Evolutionary conservation across 148 eudicot genomes (phyloP), one percentile per base, ranked within the genome.

Genomic region (Chenopodium berlandieri): DNA sequence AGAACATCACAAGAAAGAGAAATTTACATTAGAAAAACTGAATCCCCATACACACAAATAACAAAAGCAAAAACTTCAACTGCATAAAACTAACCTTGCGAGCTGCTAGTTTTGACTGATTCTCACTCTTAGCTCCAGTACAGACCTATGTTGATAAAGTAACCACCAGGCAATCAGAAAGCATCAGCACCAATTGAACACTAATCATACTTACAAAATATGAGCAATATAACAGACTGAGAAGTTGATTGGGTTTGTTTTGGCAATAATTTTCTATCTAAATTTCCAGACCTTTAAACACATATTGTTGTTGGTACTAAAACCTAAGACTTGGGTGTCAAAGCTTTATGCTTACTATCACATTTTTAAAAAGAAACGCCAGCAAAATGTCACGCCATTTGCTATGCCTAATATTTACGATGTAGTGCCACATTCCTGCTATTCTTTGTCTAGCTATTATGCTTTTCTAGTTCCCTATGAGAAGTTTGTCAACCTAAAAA

Each of bases 91-190:
- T 31, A 82, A 92, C 97, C 92, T 93, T 93, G 60, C 95, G 89
- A 20, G 97, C 95, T 0, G 95, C 97, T 64, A 91, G 79, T 81
- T 90, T 91, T 17, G 97, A 91, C 67, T 93, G 95, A 13, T 89
- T 85, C 80, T 93, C 97, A 73, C 97, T 93, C 89, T 93, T 93
- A 75, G 97, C 97, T 74, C 97, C 97, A 7, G 97, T 93, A 76
- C 97, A 92, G 62, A 93, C 97, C 97, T 92, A 85, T 12, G 62
- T 56, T 56, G 48, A 48, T 20, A 66, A 52, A 46, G 50, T 17
- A 65, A 34, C 34, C 9, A 69, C 72, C 72, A 75, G 63, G 37
- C 2, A 25, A 78, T 27, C 23, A 46, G 54, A 22, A 73, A 37
- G 69, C 19, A 78, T 71, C 77, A 67, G 12, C 17, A 11, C 71